A percentile compares a stretch with the other conserved stretches of the same genome.
phyloP scores from a whole-genome alignment of 768 basidiomycete species.

The Postia placenta region DNA sequence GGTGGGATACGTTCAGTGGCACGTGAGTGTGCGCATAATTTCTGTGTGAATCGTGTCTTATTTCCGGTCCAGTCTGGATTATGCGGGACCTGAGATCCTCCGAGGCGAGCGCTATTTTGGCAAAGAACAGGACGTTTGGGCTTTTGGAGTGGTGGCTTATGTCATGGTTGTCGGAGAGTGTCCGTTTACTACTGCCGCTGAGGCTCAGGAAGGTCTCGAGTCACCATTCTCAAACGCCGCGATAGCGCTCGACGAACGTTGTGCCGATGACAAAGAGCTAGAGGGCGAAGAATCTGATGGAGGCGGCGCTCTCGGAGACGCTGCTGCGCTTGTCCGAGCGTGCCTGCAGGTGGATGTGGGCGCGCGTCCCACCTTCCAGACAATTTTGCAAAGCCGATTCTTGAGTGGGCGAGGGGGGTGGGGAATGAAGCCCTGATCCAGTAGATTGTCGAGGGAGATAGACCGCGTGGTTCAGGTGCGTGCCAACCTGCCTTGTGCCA shows the following conservation, averaged over 20 bases:
- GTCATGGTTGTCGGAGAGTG: conserved; percentile 91
- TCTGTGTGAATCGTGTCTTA: conserved; percentile 10
- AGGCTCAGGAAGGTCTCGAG: conserved; percentile 79
- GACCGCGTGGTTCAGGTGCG: conserved; percentile 15
- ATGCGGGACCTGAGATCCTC: conserved; percentile 94
- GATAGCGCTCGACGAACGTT: conserved; percentile 74
- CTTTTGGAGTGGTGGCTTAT: conserved; percentile 94
- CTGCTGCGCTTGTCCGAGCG: conserved; percentile 73
- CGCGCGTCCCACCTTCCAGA: conserved; percentile 82
- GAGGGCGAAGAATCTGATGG: conserved; percentile 79
- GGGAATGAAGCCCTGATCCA: conserved; percentile 32
- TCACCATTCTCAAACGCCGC: conserved; percentile 74
- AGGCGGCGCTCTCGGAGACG: conserved; percentile 80
- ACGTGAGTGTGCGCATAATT: conserved; percentile 52
- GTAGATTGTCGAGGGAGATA: background rate
- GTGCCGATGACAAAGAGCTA: conserved; percentile 62
- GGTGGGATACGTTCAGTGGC: conserved; percentile 91
- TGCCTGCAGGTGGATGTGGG: conserved; percentile 78
- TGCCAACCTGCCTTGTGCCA: conserved; percentile 8
- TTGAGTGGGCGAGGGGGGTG: conserved; percentile 75
- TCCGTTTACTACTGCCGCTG: conserved; percentile 85
- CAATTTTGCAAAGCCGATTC: conserved; percentile 75
- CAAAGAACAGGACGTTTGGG: conserved; percentile 98
- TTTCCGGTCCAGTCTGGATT: conserved; percentile 60
- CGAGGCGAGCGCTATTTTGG: conserved; percentile 93